Conservation (phyloP, 208 protist species). For the Leishmania arabica region DNA sequence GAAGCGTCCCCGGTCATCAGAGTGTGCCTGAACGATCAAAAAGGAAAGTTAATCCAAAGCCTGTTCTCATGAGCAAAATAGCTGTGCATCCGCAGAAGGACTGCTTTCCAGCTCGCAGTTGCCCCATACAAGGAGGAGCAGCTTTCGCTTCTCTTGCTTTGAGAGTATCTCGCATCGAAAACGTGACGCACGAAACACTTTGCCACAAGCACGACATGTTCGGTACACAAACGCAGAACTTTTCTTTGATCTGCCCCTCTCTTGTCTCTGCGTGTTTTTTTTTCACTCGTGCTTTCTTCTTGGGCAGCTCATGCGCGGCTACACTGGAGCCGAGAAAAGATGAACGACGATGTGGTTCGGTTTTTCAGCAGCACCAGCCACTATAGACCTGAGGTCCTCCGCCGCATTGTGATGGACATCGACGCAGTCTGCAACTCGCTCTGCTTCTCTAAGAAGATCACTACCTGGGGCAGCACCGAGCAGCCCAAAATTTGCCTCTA, state of each 20-base stretch:
- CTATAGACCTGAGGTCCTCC: slow-evolving; percentile 40
- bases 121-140: not conserved
- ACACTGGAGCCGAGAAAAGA: not conserved
- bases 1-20: not conserved
- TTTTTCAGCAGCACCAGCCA: slow-evolving; percentile 45
- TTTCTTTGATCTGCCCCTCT: not conserved
- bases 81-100: not conserved
- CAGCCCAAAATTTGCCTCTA: slow-evolving; percentile 70
- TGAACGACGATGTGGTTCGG: slow-evolving; percentile 55
- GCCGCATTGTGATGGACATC: slow-evolving; percentile 46
- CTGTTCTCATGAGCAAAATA: not conserved
- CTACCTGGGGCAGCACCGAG: slow-evolving; percentile 51
- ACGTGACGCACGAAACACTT: not conserved
- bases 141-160: not conserved
- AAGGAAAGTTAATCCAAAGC: not conserved
- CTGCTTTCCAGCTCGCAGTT: not conserved
- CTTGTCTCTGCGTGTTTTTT: not conserved
- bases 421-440: slow-evolving; percentile 30
- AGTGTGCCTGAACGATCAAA: not conserved
- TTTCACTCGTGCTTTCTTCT: not conserved
- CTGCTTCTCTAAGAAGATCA: slow-evolving; percentile 33
- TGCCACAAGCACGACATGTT: not conserved
- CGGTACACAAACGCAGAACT: not conserved
- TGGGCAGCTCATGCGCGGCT: not conserved
- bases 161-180: not conserved